phyloP scores from a whole-genome alignment of 1,284 basidiomycete genomes.

The Binderoboletus segoi region DNA sequence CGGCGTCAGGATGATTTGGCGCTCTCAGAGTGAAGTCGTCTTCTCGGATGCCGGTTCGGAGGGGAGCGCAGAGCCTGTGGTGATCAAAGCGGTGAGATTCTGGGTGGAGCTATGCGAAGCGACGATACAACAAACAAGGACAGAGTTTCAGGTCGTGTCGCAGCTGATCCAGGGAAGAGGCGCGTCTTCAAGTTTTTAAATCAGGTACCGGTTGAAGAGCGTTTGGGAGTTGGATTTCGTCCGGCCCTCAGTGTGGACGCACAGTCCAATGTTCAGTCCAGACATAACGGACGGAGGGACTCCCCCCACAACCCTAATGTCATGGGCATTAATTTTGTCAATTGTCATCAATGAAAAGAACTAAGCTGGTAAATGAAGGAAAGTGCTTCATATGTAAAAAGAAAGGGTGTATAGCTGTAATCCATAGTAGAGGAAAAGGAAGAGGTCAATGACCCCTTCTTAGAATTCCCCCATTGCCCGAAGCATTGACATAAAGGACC shows the following conservation, averaged over 20 bases:
- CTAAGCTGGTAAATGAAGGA: too few relatives aligned
- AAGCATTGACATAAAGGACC: too few relatives aligned
- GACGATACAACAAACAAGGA: conserved; percentile 45
- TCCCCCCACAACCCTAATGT: too few relatives aligned
- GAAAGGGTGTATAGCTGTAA: too few relatives aligned
- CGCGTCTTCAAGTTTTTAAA: conserved; percentile 76
- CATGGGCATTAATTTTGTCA: too few relatives aligned
- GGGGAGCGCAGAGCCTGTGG: conserved; percentile 55
- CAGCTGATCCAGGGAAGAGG: conserved; percentile 85
- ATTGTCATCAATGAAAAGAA: too few relatives aligned
- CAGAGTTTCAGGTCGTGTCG: conserved; percentile 59
- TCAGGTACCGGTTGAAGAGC: conserved; percentile 61
- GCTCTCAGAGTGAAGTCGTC: conserved; percentile 58
- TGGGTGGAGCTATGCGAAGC: conserved; percentile 69
- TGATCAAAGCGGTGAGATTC: conserved; percentile 72
- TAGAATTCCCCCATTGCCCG: too few relatives aligned
- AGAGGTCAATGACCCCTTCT: too few relatives aligned
- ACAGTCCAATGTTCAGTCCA: conserved; percentile 27
- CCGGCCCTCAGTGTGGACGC: conserved; percentile 15
- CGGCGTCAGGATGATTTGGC: conserved; percentile 71
- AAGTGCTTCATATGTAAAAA: too few relatives aligned
- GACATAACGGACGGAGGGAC: conserved; percentile 16
- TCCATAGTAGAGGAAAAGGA: too few relatives aligned
- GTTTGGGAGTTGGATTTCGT: conserved; percentile 69
- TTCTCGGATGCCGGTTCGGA: conserved; percentile 71